Evolutionary conservation across 2,329 filamentous ascomycete genomes (phyloP), one percentile per base, ranked within the genome.

Genomic region (Diaporthe sp.): DNA sequence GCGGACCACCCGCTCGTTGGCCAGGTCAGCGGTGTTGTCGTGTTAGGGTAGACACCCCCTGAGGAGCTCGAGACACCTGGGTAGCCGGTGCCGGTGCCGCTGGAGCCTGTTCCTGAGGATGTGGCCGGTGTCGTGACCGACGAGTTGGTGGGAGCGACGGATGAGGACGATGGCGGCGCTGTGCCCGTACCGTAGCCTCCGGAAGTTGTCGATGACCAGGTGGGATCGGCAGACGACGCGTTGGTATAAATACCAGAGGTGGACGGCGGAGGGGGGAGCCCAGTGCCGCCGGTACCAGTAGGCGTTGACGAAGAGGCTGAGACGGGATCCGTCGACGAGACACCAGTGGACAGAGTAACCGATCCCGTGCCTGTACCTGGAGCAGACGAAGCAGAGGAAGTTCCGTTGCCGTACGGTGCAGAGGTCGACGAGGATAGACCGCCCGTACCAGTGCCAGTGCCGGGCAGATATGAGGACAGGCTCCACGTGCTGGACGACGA

Each of bases 341-440:
- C 30, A 33, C 68, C 68, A 12, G 73, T 74, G 25, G 73, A 45
- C 60, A 67, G n/a, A 15, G 73, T 13, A 17, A 68, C 13, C 47
- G 60, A 60, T 5, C 74, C 71, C 40, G 74, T 75, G 17, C 66
- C 74, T 52, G 74, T 75, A 12, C 66, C 74, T 52, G 54, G 71
- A 19, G 52, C 40, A 33, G 74, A 71, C 22, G 35, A 47, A 17
- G 68, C 42, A 15, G 40, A 45, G 35, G 54, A 72, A 22, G 74
- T 74, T 15, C 74, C 71, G 30, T 75, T 75, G 17, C 71, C 47
- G 25, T 75, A 75, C 25, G 74, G 74, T 4, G 58, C 71, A 28
- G 74, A 50, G 33, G 50, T 67, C 25, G 58, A 70, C 19, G 57
- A 58, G 5, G 71, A 73, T 13, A 30, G 58, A 17, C 64, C 38